Percentiles rank a stretch among this genome's conserved stretches.
These are phyloP conservation scores for Nakazawaea laoshanensis DNA, from an alignment of 805 yeast genomes.

Conservation along the genomic window DNA sequence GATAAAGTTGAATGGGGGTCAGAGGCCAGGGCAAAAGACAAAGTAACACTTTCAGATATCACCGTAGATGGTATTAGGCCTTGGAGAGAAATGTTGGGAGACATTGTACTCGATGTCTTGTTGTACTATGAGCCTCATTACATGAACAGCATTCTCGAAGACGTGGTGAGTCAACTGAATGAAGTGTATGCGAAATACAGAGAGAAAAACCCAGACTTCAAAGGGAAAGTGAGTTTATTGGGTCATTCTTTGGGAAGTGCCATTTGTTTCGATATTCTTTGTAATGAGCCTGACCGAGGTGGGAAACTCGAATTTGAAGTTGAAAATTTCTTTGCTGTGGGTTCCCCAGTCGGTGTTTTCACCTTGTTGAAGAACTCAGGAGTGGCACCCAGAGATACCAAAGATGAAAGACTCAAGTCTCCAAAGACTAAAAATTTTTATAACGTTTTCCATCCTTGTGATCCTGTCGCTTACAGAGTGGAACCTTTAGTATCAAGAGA, in stretches of 20 bases:
- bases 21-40: constrained; percentile 21
- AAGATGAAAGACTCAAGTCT: constrained; percentile 18
- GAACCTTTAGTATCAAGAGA: constrained; percentile 68
- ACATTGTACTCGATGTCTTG: constrained; percentile 77
- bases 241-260: constrained; percentile 94
- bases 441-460: constrained; percentile 85
- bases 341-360: constrained; percentile 88
- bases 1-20: constrained; percentile 60
- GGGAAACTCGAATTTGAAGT: constrained; percentile 60
- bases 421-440: constrained; percentile 64
- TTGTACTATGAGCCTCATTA: constrained; percentile 70
- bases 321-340: constrained; percentile 69
- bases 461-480: constrained; percentile 82
- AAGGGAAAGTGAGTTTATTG: constrained; percentile 74
- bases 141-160: constrained; percentile 48
- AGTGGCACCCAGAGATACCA: constrained; percentile 33
- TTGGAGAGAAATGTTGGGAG: constrained; percentile 72
- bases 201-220: constrained; percentile 58
- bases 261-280: constrained; percentile 67
- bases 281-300: constrained; percentile 39
- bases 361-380: constrained; percentile 61
- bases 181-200: constrained; percentile 47
- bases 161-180: constrained; percentile 60
- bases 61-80: constrained; percentile 74
- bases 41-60: constrained; percentile 50